A percentile compares a stretch with the other conserved stretches of the same genome.
phyloP scores from a whole-genome alignment of 306 rosid genomes.

The Trifolium repens region DNA sequence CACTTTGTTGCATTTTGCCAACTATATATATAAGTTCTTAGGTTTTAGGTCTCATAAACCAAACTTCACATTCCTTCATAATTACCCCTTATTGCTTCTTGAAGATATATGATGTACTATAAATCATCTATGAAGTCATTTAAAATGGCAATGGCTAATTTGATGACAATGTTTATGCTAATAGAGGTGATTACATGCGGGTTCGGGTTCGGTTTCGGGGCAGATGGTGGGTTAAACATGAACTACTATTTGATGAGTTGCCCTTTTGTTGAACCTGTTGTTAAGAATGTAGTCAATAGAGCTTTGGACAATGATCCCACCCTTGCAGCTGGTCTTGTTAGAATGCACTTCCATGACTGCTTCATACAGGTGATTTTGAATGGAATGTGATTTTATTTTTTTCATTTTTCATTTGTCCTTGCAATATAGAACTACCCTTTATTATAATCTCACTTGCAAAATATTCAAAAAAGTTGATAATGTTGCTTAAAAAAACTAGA shows the following conservation, averaged over 20 bases:
- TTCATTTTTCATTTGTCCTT: too few relatives aligned
- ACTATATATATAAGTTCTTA: slow-evolving; percentile 40
- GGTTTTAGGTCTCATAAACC: slow-evolving; percentile 20
- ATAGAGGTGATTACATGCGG: slow-evolving; percentile 44
- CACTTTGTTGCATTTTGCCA: slow-evolving; percentile 41
- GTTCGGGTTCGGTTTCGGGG: slow-evolving; percentile 40
- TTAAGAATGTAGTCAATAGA: slow-evolving; percentile 56
- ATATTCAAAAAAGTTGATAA: too few relatives aligned
- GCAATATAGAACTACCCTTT: too few relatives aligned
- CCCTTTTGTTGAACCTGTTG: slow-evolving; percentile 65
- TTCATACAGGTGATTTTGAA: slow-evolving; percentile 57
- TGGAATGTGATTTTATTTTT: too few relatives aligned
- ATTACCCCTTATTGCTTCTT: not conserved
- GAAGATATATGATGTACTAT: slow-evolving; percentile 15
- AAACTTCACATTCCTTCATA: slow-evolving; percentile 32
- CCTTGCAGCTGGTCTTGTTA: slow-evolving; percentile 68
- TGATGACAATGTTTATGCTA: slow-evolving; percentile 41
- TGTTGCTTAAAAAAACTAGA: too few relatives aligned
- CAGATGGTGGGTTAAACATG: slow-evolving; percentile 59
- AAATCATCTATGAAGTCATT: slow-evolving; percentile 32
- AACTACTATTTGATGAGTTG: slow-evolving; percentile 68
- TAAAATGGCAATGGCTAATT: slow-evolving; percentile 44
- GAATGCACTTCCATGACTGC: slow-evolving; percentile 93
- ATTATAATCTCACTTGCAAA: too few relatives aligned
- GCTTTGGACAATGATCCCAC: slow-evolving; percentile 74